Evolutionary conservation across 495 filamentous ascomycete species (phyloP).

Genomic region (Podospora conica): DNA sequence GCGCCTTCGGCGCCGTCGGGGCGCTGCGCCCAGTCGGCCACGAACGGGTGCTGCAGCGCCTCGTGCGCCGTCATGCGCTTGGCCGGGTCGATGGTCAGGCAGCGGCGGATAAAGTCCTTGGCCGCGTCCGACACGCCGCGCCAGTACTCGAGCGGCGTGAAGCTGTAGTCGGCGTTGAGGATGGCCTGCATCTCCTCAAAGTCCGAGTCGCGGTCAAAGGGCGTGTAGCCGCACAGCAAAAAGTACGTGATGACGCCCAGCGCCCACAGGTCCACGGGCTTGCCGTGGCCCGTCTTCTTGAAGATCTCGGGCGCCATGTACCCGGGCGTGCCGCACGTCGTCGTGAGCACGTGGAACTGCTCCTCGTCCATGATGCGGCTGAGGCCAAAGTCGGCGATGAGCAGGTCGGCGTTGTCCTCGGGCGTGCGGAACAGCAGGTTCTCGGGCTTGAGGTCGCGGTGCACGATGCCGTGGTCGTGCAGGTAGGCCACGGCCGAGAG

Average conservation of each 20-base stretch:
- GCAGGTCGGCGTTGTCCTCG: slow-evolving; percentile 77
- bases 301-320: slow-evolving; percentile 98
- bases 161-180: slow-evolving; percentile 89
- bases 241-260: slow-evolving; percentile 97
- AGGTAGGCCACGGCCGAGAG: slow-evolving; percentile 97
- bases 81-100: slow-evolving; percentile 81
- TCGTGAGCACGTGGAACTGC: slow-evolving; percentile 95
- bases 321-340: slow-evolving; percentile 93
- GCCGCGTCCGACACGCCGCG: slow-evolving; percentile 79
- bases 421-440: slow-evolving; percentile 75
- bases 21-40: slow-evolving; percentile 50
- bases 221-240: slow-evolving; percentile 94
- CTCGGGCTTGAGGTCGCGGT: slow-evolving; percentile 74
- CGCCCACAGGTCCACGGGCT: slow-evolving; percentile 92
- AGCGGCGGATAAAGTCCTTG: slow-evolving; percentile 76
- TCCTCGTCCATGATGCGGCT: slow-evolving; percentile 98
- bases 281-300: slow-evolving; percentile 80
- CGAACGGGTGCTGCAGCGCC: slow-evolving; percentile 83
- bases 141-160: slow-evolving; percentile 96
- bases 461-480: slow-evolving; percentile 97
- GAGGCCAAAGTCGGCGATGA: slow-evolving; percentile 95
- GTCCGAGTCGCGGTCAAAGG: slow-evolving; percentile 95
- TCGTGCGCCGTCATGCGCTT: slow-evolving; percentile 91
- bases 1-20: slow-evolving; percentile 47
- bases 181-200: slow-evolving; percentile 99